Base-by-base conservation (phyloP, 2,329 filamentous ascomycete genomes). In the Stachybotrys elegans region DNA sequence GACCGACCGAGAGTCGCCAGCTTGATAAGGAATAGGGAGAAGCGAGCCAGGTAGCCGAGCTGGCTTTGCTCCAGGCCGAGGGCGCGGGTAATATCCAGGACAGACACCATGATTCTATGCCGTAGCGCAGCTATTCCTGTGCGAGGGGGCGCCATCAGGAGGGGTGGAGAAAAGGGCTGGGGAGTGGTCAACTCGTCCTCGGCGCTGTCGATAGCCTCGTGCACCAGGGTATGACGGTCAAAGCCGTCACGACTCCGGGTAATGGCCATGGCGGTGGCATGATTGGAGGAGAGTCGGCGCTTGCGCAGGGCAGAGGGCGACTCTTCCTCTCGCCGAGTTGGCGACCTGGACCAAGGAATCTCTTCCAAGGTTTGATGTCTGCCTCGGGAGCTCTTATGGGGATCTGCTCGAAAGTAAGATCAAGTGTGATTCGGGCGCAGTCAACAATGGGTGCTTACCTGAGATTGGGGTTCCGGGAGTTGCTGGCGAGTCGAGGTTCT, bases 21-120 rank as follows among this genome's bases (percentile, higher is more conserved):
- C 62, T 95, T 95, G 40, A 76, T 51, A 6, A 84, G 60, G 54
- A 95, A 91, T 1, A 91, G 53, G 1, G 63, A 54, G 3, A 88
- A 63, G 39, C 83, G 83, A 17, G 5, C 68, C 43, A 40, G 63
- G 60, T 61, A 63, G 56, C 56, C 49, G 6, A 65, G 25, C 7
- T 58, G 40, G 51, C 49, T 55, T 59, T 66, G 34, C 54, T 57
- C 50, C 51, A 49, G 38, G 53, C 54, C 48, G 56, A 64, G 14
- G 3, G 47, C 39, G 4, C 45, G 43, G 40, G 52, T 50, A 12
- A 56, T 23, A 5, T 48, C 51, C 48, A 75, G 67, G 40, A 63
- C 55, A 3, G 57, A 51, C n/a, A 73, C 44, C 19, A 56, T 52
- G 4, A 61, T 53, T 38, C 56, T 59, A 36, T 70, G 63, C 27